Conservation (phyloP, 257 asterid species). For the Thymus quinquecostatus region DNA sequence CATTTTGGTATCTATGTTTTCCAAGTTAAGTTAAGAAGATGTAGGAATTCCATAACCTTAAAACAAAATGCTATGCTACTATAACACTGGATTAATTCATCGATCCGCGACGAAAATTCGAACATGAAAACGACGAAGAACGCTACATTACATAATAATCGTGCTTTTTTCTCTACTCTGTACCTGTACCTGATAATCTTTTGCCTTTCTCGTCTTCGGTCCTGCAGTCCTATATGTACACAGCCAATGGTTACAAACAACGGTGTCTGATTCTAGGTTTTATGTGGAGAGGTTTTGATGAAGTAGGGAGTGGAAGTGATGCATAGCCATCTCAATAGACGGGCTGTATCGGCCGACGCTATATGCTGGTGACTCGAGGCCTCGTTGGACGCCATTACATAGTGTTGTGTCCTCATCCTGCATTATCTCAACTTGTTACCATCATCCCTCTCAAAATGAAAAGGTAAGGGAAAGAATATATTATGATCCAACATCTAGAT, state of each 20-base stretch:
- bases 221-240: no score
- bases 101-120: no score
- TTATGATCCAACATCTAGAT: not conserved
- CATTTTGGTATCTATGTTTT: no score
- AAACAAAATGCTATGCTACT: no score
- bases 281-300: slow-evolving; percentile 44
- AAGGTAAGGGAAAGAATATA: not conserved
- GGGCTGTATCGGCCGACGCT: slow-evolving; percentile 71
- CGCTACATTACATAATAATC: no score
- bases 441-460: not conserved
- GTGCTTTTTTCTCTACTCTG: no score
- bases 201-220: no score
- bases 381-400: slow-evolving; percentile 70
- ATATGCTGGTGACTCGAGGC: slow-evolving; percentile 80
- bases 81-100: no score
- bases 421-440: not conserved
- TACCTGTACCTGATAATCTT: no score
- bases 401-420: slow-evolving; percentile 70
- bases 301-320: slow-evolving; percentile 74
- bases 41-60: no score
- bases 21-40: no score
- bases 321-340: slow-evolving; percentile 82
- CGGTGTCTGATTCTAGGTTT: not conserved
- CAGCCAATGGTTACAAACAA: not conserved
- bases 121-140: no score